Conservation (phyloP, 2,329 filamentous ascomycete species). For the Alternaria sp. region DNA sequence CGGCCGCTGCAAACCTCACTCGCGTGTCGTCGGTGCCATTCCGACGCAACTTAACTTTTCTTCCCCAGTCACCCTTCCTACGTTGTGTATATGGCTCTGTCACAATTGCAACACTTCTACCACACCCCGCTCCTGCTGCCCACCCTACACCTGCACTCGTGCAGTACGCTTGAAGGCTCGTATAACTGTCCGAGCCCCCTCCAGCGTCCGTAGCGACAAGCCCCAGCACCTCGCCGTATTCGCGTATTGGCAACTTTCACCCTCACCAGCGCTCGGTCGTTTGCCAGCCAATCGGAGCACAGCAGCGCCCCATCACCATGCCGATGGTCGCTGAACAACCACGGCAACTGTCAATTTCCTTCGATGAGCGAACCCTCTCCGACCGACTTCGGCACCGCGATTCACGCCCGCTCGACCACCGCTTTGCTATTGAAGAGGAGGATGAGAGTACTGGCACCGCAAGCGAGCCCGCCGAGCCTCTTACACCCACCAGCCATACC, state of each 20-base stretch:
- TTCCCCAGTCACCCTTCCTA: neutral
- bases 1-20: neutral
- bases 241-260: slow-evolving; percentile 9
- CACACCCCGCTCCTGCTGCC: slow-evolving; percentile 27
- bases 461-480: slow-evolving; percentile 48
- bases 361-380: slow-evolving; percentile 27
- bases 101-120: slow-evolving; percentile 25
- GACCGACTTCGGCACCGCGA: slow-evolving; percentile 34
- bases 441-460: slow-evolving; percentile 49
- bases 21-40: slow-evolving; percentile 1
- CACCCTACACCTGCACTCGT: slow-evolving; percentile 24
- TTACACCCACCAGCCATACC: slow-evolving; percentile 47
- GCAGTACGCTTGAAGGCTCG: slow-evolving; percentile 28
- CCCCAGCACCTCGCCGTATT: slow-evolving; percentile 12
- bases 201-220: slow-evolving; percentile 40
- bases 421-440: slow-evolving; percentile 45
- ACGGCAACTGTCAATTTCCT: slow-evolving; percentile 26
- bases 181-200: slow-evolving; percentile 45
- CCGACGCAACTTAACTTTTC: neutral
- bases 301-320: slow-evolving; percentile 27
- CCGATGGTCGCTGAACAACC: slow-evolving; percentile 21
- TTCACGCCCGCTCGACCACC: slow-evolving; percentile 34
- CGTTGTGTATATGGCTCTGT: slow-evolving; percentile 44
- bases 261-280: neutral
- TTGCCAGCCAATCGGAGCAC: slow-evolving; percentile 16